Conservation (phyloP, 2,329 filamentous ascomycete species). For the Monilinia fructigena region DNA sequence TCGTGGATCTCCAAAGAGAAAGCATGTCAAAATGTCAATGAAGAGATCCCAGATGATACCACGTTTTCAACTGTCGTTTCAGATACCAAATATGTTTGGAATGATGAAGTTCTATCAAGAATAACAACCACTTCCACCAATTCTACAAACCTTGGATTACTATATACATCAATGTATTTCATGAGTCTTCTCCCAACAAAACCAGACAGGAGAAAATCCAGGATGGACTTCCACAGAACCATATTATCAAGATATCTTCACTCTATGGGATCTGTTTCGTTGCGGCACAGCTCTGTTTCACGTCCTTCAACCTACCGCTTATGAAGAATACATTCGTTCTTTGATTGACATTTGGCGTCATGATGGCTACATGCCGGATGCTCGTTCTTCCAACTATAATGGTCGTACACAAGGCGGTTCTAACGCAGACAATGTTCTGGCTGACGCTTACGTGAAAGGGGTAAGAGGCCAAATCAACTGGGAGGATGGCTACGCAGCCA, state of each 20-base stretch:
- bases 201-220: conserved; percentile 70
- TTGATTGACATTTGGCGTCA: conserved; percentile 67
- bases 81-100: conserved; percentile 20
- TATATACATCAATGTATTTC: conserved; percentile 67
- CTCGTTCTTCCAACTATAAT: conserved; percentile 66
- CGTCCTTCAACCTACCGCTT: conserved; percentile 59
- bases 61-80: conserved; percentile 43
- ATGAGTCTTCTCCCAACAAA: conserved; percentile 51
- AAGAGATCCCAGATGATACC: conserved; percentile 47
- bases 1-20: conserved; percentile 50
- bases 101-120: conserved; percentile 23
- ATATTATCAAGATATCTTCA: conserved; percentile 71
- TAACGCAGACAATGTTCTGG: conserved; percentile 69
- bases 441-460: conserved; percentile 70
- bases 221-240: conserved; percentile 63
- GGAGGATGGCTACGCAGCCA: conserved; percentile 60
- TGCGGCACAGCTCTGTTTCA: conserved; percentile 65
- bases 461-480: conserved; percentile 61
- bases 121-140: conserved; percentile 60
- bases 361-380: conserved; percentile 65
- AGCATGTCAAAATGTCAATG: conserved; percentile 47
- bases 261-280: conserved; percentile 64
- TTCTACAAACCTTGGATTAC: conserved; percentile 53
- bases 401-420: conserved; percentile 68
- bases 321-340: conserved; percentile 65